A percentile compares a stretch with the other conserved stretches of the same genome.
phyloP scores from a whole-genome alignment of 768 basidiomycete genomes.

The Lactifluus hygrophoroides region DNA sequence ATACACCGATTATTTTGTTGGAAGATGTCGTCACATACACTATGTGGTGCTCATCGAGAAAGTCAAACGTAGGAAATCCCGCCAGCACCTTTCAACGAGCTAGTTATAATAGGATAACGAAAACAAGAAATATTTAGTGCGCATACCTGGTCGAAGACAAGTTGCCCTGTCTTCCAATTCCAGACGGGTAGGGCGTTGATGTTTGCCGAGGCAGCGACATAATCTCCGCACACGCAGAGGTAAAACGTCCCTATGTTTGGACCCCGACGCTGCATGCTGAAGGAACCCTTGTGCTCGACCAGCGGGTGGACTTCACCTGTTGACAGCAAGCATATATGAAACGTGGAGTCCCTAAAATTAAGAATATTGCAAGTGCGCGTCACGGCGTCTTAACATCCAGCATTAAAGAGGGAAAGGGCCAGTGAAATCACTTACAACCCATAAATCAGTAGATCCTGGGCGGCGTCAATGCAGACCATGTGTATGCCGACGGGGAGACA shows the following conservation, averaged over 20 bases:
- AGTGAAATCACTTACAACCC: neutral
- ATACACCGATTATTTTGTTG: neutral
- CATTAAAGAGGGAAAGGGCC: neutral
- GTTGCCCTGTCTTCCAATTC: neutral
- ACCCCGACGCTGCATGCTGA: neutral
- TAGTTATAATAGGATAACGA: no score
- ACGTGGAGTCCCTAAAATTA: neutral
- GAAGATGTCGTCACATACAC: neutral
- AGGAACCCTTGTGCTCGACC: neutral
- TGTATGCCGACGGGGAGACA: neutral
- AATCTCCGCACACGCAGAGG: neutral
- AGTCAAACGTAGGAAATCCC: neutral
- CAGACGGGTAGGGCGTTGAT: neutral
- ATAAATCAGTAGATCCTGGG: neutral
- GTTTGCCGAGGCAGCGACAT: neutral
- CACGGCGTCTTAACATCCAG: no score
- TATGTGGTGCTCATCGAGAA: neutral
- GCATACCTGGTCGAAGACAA: neutral
- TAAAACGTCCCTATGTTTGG: neutral
- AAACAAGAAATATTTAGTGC: no score
- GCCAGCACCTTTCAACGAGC: neutral
- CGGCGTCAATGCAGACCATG: neutral
- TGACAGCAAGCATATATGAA: neutral
- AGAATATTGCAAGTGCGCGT: no score
- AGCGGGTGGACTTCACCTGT: neutral